These are phyloP conservation scores for Chaetomiaceae sp. DNA, from an alignment of 2,329 filamentous ascomycete genomes.

Conservation along the genomic window DNA sequence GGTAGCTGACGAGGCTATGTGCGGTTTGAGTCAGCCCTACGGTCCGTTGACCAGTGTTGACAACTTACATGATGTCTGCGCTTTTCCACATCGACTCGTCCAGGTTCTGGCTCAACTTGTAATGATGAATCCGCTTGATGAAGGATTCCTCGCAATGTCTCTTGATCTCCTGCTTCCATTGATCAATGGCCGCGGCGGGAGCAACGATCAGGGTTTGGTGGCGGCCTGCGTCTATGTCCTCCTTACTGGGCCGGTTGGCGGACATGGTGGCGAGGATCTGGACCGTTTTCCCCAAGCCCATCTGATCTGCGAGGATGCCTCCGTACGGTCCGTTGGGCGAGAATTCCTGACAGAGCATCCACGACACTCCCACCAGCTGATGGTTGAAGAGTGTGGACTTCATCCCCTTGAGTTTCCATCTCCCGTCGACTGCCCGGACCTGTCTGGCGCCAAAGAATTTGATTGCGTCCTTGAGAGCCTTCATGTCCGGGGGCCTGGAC, in stretches of 20 bases:
- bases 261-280: conserved; percentile 38
- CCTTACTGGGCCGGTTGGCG: conserved; percentile 35
- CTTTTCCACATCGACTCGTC: neutral
- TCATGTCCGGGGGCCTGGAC: neutral
- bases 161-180: conserved; percentile 31
- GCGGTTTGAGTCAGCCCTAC: too few relatives aligned
- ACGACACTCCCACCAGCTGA: conserved; percentile 9
- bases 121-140: conserved; percentile 11
- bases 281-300: conserved; percentile 64
- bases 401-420: conserved; percentile 9
- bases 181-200: conserved; percentile 25
- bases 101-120: neutral
- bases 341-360: conserved; percentile 12
- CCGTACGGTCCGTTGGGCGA: conserved; percentile 32
- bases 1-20: conserved; percentile 31
- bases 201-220: conserved; percentile 34
- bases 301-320: conserved; percentile 57
- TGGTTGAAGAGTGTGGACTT: conserved; percentile 2
- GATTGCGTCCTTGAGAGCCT: neutral
- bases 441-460: conserved; percentile 1
- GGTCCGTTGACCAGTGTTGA: too few relatives aligned
- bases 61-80: neutral
- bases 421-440: neutral
- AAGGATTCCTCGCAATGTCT: conserved; percentile 22
- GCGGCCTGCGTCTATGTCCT: conserved; percentile 36